Evolutionary conservation across 116 monocot genomes (phyloP), one percentile per base, ranked within the genome.

Genomic region (Phalaenopsis hybrid): DNA sequence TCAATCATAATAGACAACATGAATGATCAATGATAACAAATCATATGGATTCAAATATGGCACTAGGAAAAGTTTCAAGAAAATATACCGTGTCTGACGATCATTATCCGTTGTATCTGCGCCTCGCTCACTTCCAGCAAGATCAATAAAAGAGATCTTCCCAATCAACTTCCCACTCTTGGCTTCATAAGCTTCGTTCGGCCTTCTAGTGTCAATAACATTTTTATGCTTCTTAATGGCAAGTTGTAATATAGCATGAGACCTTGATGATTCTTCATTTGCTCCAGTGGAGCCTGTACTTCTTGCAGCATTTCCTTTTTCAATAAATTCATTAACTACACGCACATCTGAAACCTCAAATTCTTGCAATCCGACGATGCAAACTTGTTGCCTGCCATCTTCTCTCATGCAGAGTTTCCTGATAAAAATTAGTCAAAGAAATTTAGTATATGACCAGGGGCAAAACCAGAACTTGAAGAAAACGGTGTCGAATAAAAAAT

Each of bases 21-120:
- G 51, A 51, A 51, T 51, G 51, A 51, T 51, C 10, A 49, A 49
- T 49, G 49, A 49, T 49, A 0, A 49, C 10, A 49, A 49, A 1
- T 49, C 10, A 10, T 49, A 49, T 6, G 49, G 10, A 8, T 51
- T 51, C 51, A 51, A 51, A 13, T 11, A 51, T 50, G 10, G 50
- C 50, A 50, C 50, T 1, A 50, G 50, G 50, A 0, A 31, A 58
- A 50, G 17, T 72, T 18, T 50, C 79, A 75, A 25, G 23, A 67
- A 49, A 61, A 83, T 90, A 57, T 77, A 99, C 99, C 99, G 86
- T 81, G 99, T 99, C 77, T 99, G 99, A 41, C 98, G 92, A 78
- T 99, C 99, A 86, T 93, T 99, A 80, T 99, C 99, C 52, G 99
- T 99, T 21, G 99, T 99, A 85, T 99, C 99, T 81, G 98, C 98